phyloP scores from a whole-genome alignment of 208 protist genomes.

The Trypanosoma rangeli region DNA sequence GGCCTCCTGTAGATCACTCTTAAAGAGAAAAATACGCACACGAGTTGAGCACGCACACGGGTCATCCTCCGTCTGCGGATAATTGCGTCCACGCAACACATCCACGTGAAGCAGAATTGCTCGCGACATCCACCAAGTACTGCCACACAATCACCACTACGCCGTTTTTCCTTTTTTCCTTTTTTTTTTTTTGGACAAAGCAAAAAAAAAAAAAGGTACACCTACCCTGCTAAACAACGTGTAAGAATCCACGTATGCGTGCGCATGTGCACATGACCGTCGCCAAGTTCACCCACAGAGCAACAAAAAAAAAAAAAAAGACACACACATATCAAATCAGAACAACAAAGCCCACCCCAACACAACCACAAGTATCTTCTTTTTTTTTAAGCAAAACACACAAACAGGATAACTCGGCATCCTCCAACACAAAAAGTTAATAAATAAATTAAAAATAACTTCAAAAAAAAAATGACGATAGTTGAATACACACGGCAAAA shows the following conservation, averaged over 20 bases:
- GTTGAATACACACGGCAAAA: background rate
- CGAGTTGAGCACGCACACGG: conserved; percentile 54
- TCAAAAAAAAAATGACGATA: no score
- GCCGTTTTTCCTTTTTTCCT: background rate
- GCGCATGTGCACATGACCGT: background rate
- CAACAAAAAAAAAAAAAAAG: background rate
- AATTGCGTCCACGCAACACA: conserved; percentile 48
- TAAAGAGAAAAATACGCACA: conserved; percentile 28
- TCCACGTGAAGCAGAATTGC: conserved; percentile 35
- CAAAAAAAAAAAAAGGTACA: background rate
- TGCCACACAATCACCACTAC: background rate
- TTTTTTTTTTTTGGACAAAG: background rate
- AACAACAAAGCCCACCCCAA: no score
- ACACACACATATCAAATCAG: background rate
- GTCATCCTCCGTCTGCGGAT: conserved; percentile 65
- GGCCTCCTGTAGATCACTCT: conserved; percentile 14
- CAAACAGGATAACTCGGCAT: no score
- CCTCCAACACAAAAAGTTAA: no score
- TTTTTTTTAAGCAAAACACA: no score
- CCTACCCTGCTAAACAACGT: background rate
- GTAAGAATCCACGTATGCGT: background rate
- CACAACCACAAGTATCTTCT: no score
- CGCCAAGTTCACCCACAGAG: background rate
- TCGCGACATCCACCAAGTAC: background rate
- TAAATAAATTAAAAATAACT: no score